Evolutionary conservation across 2,329 filamentous ascomycete species (phyloP), one percentile per base, ranked within the genome.

Genomic region (Pestalotiopsis sp.): DNA sequence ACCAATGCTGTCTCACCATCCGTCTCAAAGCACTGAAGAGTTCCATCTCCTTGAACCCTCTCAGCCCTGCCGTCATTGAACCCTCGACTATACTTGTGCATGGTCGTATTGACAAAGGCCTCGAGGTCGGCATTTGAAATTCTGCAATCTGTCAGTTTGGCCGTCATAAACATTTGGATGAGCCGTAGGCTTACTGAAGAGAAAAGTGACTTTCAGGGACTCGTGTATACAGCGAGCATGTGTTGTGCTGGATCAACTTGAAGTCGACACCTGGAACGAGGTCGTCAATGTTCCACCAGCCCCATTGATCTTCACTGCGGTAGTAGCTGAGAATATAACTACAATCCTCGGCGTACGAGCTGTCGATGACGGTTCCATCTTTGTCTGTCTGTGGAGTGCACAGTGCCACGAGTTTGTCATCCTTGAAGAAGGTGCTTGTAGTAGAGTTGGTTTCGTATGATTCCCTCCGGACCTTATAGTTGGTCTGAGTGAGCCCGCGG

Each of bases 331-430:
- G 20, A 40, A 64, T 64, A 38, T 48, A 64, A 48, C 20, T 35
- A 39, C 61, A 64, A 35, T 64, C 61, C 38, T 64, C 61, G 61
- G 39, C n/a, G 39, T 64, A 48, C n/a, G 61, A 20, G 11, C 61
- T 52, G n/a, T 22, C 26, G 20, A 24, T 48, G 38, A 40, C 39
- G 13, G 61, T 64, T 3, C 22, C 6, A 20, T 24, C 38, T 11
- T 11, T 11, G 39, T 48, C 39, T n/a, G 9, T 26, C 4, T 30
- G 9, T 13, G 38, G 39, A 22, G 38, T 48, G 61, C 61, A 64
- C 4, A 24, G 39, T 17, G n/a, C 14, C 11, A 40, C 61, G 61
- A 24, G 24, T 52, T 35, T 44, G 10, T 52, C 61, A 5, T 38
- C 22, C 6, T 11, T 17, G 39, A 52, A 48, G 39, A 64, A 64